Conservation (phyloP, 257 asterid species). For the Lantana camara region DNA sequence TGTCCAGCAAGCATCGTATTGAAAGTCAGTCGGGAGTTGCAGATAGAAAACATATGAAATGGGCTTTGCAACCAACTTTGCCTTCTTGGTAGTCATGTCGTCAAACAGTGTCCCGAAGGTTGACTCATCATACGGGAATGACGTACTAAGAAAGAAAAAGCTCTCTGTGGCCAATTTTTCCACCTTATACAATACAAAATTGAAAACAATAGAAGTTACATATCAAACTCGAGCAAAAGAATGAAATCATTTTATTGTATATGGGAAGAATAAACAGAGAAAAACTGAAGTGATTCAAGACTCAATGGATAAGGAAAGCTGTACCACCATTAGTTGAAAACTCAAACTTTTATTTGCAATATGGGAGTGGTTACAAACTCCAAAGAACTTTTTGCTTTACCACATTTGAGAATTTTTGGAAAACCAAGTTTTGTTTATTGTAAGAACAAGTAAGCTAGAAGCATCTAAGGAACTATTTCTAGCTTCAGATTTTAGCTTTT, state of each 20-base stretch:
- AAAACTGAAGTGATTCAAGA: background rate
- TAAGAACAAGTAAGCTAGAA: no score
- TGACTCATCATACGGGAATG: constrained; percentile 68
- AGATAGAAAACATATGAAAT: constrained; percentile 66
- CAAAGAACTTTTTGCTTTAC: no score
- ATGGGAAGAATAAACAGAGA: background rate
- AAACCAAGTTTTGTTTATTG: no score
- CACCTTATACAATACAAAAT: constrained; percentile 54
- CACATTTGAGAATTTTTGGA: no score
- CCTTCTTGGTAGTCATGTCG: constrained; percentile 39
- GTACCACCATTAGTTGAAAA: background rate
- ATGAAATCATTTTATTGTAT: background rate
- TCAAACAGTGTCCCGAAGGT: constrained; percentile 68
- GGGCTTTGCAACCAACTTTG: constrained; percentile 58
- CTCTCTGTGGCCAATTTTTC: constrained; percentile 75
- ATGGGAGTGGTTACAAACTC: no score
- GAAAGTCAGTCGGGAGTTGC: constrained; percentile 47
- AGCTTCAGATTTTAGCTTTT: no score
- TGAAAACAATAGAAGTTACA: background rate
- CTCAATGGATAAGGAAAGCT: background rate
- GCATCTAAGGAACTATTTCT: no score
- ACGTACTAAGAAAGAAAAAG: constrained; percentile 68
- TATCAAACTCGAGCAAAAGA: background rate
- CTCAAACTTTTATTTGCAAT: background rate
- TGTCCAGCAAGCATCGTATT: constrained; percentile 38